Evolutionary conservation across 148 eudicot species (phyloP).

Genomic region (Dysphania ambrosioides): DNA sequence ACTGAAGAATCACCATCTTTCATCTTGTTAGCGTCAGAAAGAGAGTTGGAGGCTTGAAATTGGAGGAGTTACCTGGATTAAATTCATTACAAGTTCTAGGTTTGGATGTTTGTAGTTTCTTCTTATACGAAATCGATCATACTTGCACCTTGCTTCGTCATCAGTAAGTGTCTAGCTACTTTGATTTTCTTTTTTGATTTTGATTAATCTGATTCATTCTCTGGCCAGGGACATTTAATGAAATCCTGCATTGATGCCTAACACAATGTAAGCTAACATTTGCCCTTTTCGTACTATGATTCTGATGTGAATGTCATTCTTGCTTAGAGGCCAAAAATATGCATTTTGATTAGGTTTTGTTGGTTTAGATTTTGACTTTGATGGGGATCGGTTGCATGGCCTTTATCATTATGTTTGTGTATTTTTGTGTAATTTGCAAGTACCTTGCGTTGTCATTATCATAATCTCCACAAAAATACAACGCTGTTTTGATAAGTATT

Average conservation of each 20-base stretch:
- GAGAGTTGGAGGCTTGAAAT: conserved; percentile 85
- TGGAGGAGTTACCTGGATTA: conserved; percentile 91
- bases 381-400: background rate
- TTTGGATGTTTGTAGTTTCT: conserved; percentile 24
- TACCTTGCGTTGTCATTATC: too few species aligned
- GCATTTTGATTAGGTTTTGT: background rate
- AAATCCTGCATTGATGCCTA: too few species aligned
- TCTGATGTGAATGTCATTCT: background rate
- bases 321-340: background rate
- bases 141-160: background rate
- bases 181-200: too few species aligned
- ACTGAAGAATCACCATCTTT: background rate
- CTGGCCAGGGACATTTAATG: too few species aligned
- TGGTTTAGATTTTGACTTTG: background rate
- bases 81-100: conserved; percentile 88
- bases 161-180: too few species aligned
- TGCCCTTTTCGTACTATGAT: too few species aligned
- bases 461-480: too few species aligned
- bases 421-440: background rate
- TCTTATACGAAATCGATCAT: background rate
- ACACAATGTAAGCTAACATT: too few species aligned
- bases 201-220: too few species aligned
- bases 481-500: too few species aligned
- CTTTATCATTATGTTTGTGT: conserved; percentile 8
- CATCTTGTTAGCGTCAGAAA: conserved; percentile 47